Evolutionary conservation across 768 basidiomycete genomes (phyloP), one percentile per base, ranked within the genome.

Genomic region (button mushroom (Agaricus bisporus)): DNA sequence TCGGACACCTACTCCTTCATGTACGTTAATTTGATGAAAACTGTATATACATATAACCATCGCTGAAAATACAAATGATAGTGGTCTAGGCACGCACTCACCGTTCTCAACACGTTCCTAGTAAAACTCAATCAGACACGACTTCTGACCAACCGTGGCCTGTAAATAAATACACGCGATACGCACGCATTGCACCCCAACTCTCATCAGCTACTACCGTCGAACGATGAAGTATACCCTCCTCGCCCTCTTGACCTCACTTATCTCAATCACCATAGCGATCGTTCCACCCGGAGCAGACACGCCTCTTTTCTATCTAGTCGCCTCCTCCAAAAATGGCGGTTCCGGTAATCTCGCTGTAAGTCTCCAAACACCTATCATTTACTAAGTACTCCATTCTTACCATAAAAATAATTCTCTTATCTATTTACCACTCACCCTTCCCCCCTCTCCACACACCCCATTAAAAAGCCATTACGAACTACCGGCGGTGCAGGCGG

Each of bases 291-390:
- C 70, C 22, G 63, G 63, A 43, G 68, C 67, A 3, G 62, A 63
- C 52, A 68, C 69, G 0, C 69, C 70, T 7, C 51, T 60, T 2
- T 70, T 72, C 61, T 68, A 72, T 54, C 61, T 72, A 22, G 67
- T 72, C 17, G 59, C 70, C 4, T 48, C 46, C 17, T 54, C 53
- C 9, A 41, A 9, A 12, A 42, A 20, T 1, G 55, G 51, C 17
- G 61, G 59, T 29, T 37, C 56, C 12, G 59, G 52, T 25, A 26
- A 58, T n/a, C 52, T 63, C 20, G 52, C 61, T 17, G 37, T 41
- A 3, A 69, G 66, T 51, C 57, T 68, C 32, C 8, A 8, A 7
- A 7, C 4, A 7, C 32, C 32, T 3, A 32, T 32, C 32, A 32
- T 22, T 1, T 22, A 22, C 22, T 22, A n/a, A n/a, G n/a, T 22